Percentiles rank a stretch among this genome's conserved stretches.
phyloP scores from a whole-genome alignment of 1,284 basidiomycete species.

The Pseudomicrostroma phylloplanum region DNA sequence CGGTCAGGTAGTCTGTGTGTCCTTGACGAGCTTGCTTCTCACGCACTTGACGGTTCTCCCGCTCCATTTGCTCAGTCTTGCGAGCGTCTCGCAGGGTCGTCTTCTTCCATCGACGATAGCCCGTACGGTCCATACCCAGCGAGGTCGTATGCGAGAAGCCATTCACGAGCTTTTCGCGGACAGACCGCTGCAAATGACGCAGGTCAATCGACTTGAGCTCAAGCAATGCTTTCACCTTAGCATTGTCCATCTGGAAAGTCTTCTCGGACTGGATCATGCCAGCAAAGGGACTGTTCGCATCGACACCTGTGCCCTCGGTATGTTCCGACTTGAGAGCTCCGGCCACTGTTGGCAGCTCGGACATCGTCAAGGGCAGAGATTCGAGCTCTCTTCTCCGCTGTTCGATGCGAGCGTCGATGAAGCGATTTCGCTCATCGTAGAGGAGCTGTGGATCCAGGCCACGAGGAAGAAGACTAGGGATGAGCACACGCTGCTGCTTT shows the following conservation, averaged over 20 bases:
- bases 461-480: slow-evolving; percentile 83
- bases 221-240: slow-evolving; percentile 82
- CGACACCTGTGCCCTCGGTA: slow-evolving; percentile 20
- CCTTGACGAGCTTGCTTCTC: slow-evolving; percentile 92
- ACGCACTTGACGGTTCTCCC: slow-evolving; percentile 83
- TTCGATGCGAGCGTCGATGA: slow-evolving; percentile 78
- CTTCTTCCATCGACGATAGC: slow-evolving; percentile 82
- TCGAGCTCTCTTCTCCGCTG: slow-evolving; percentile 88
- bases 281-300: slow-evolving; percentile 5
- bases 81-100: slow-evolving; percentile 83
- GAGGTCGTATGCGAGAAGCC: slow-evolving; percentile 83
- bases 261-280: not conserved
- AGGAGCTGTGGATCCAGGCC: slow-evolving; percentile 88
- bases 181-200: slow-evolving; percentile 77
- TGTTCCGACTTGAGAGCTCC: slow-evolving; percentile 25
- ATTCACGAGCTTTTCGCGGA: slow-evolving; percentile 79
- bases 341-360: slow-evolving; percentile 35
- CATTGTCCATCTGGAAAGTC: slow-evolving; percentile 49
- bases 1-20: slow-evolving; percentile 84
- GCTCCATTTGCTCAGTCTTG: slow-evolving; percentile 80
- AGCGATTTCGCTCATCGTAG: slow-evolving; percentile 83
- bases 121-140: slow-evolving; percentile 76
- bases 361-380: slow-evolving; percentile 68
- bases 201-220: slow-evolving; percentile 90
- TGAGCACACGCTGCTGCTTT: slow-evolving; percentile 70